phyloP scores from a whole-genome alignment of 148 eudicot genomes.

The Polygonum maritimum region DNA sequence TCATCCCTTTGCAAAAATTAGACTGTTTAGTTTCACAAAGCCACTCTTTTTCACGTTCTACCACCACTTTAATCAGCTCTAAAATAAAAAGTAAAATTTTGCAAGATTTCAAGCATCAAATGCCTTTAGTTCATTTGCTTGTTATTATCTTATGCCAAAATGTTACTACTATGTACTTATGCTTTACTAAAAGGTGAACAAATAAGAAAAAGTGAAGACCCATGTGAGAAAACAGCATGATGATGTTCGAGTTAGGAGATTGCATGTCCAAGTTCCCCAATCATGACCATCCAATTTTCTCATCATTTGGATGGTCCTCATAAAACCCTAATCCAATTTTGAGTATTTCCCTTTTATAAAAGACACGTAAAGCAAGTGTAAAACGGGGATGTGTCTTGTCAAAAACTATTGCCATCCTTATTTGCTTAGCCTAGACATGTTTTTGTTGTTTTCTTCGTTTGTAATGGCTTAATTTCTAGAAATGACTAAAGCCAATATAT shows the following conservation, averaged over 20 bases:
- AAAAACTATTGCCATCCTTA: background rate
- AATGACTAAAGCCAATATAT: too few relatives aligned
- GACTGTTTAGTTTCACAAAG: background rate
- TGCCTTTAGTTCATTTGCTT: too few relatives aligned
- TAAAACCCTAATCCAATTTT: background rate
- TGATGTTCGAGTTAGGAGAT: background rate
- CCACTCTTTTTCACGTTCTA: background rate
- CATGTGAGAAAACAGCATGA: conserved; percentile 7
- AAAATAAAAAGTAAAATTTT: too few relatives aligned
- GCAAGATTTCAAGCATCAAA: too few relatives aligned
- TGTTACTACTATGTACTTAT: too few relatives aligned
- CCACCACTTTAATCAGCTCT: too few relatives aligned
- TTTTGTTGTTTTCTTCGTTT: background rate
- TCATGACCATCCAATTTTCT: conserved; percentile 5
- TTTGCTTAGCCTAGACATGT: background rate
- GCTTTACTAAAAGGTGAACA: conserved; percentile 1
- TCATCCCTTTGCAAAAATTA: background rate
- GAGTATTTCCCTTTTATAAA: background rate
- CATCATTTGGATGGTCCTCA: conserved; percentile 3
- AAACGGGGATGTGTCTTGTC: background rate
- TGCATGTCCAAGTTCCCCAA: conserved; percentile 3
- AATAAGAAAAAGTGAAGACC: background rate
- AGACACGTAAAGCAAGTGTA: background rate
- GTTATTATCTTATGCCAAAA: too few relatives aligned
- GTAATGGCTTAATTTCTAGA: background rate